Percentiles rank a stretch among this genome's conserved stretches.
Conservation (phyloP, 164 flowering plant genomes). For the Tetracentron sinense region DNA sequence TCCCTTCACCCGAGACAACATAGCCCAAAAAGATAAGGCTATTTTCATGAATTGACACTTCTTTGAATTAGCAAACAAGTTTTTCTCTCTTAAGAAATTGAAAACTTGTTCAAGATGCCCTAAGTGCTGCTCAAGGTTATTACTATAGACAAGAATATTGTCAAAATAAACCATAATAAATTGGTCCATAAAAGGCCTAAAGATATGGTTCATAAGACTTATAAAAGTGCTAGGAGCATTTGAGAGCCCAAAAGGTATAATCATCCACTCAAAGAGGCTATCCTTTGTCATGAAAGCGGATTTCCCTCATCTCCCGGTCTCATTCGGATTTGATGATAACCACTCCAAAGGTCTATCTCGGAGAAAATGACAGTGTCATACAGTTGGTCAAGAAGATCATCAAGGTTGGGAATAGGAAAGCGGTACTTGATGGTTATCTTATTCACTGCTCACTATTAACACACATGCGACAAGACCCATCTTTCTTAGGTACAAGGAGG, state of each 20-base stretch:
- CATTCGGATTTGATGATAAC: not conserved
- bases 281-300: not conserved
- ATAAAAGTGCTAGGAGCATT: slow-evolving; percentile 3
- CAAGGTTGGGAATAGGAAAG: slow-evolving; percentile 13
- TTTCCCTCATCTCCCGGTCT: not conserved
- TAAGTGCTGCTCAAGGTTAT: not conserved
- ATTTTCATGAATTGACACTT: not conserved
- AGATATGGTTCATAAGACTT: not conserved
- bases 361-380: no score
- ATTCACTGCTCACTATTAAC: slow-evolving; percentile 11
- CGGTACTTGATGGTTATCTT: slow-evolving; percentile 13
- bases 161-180: slow-evolving; percentile 16
- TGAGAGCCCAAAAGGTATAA: not conserved
- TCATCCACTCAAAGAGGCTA: not conserved
- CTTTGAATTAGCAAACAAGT: not conserved
- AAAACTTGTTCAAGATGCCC: not conserved
- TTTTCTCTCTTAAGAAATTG: not conserved
- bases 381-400: slow-evolving; percentile 11
- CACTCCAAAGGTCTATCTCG: not conserved
- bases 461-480: slow-evolving; percentile 15
- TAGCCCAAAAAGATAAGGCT: not conserved
- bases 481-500: slow-evolving; percentile 10
- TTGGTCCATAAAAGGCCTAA: slow-evolving; percentile 1
- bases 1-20: not conserved
- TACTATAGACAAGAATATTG: slow-evolving; percentile 6